Evolutionary conservation across 2,329 filamentous ascomycete genomes (phyloP).

Genomic region (Ceratocystis destructans): DNA sequence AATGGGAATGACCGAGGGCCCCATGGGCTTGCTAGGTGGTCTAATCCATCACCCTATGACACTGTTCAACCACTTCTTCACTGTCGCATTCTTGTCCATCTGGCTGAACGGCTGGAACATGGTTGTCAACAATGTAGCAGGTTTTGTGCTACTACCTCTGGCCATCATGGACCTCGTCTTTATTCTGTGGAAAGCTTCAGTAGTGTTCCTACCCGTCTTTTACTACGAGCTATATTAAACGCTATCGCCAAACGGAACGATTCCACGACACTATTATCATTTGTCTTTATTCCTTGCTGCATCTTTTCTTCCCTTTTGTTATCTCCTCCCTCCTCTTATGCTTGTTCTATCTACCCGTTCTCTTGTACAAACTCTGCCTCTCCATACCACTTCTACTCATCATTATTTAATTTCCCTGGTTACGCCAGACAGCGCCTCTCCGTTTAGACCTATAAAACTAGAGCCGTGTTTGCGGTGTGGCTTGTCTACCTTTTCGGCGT

Average conservation of each 20-base stretch:
- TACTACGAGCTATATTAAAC: conserved; percentile 45
- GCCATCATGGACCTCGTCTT: conserved; percentile 50
- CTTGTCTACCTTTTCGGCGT: not conserved
- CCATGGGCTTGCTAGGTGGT: conserved; percentile 67
- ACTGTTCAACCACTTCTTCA: conserved; percentile 87
- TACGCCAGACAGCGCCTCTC: not conserved
- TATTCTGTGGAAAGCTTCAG: conserved; percentile 66
- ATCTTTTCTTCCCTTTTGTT: not conserved
- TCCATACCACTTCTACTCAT: not conserved
- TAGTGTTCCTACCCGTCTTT: conserved; percentile 74
- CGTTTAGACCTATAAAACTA: not conserved
- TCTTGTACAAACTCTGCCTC: conserved; percentile 3
- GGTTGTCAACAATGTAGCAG: conserved; percentile 32
- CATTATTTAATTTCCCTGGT: conserved; percentile 1
- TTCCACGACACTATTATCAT: not conserved
- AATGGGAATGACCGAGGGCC: conserved; percentile 59
- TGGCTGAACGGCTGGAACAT: conserved; percentile 43
- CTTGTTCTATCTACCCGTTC: not conserved
- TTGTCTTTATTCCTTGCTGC: not conserved
- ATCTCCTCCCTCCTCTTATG: not conserved
- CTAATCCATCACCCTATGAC: conserved; percentile 63
- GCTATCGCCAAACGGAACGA: not conserved
- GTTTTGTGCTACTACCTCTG: conserved; percentile 48
- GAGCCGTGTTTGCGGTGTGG: not conserved
- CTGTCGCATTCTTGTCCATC: conserved; percentile 76